phyloP scores from a whole-genome alignment of 768 basidiomycete species.

The Collybia nuda region DNA sequence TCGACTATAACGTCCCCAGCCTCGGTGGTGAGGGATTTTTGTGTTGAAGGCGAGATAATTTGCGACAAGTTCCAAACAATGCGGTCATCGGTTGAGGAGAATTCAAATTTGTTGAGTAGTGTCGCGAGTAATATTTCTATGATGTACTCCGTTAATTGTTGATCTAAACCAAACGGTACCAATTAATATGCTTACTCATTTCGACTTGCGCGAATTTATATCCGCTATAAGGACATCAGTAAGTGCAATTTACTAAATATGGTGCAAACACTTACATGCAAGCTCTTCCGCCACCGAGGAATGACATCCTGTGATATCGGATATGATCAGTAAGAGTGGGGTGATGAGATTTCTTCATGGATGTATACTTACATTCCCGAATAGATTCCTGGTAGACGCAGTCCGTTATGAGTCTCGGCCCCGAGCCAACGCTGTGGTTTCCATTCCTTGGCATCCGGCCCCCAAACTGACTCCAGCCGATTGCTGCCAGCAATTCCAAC shows the following conservation, averaged over 20 bases:
- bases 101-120: slow-evolving; percentile 33
- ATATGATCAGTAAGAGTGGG: too few species aligned
- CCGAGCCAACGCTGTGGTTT: slow-evolving; percentile 44
- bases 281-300: slow-evolving; percentile 51
- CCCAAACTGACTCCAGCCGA: slow-evolving; percentile 50
- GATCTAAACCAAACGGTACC: not conserved
- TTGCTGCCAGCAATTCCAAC: slow-evolving; percentile 49
- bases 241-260: not conserved
- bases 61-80: slow-evolving; percentile 49
- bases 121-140: slow-evolving; percentile 40
- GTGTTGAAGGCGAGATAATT: slow-evolving; percentile 44
- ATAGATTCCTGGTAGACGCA: slow-evolving; percentile 49
- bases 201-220: slow-evolving; percentile 58
- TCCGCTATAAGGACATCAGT: slow-evolving; percentile 26
- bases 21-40: slow-evolving; percentile 8
- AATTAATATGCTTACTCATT: slow-evolving; percentile 42
- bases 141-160: not conserved
- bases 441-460: slow-evolving; percentile 47
- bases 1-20: slow-evolving; percentile 21
- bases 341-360: not conserved
- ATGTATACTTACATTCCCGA: slow-evolving; percentile 41
- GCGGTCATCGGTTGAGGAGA: slow-evolving; percentile 31
- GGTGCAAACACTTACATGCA: slow-evolving; percentile 43
- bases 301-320: slow-evolving; percentile 43
- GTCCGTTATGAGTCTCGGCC: slow-evolving; percentile 4